Base-by-base conservation (phyloP, 1,139 yeast genomes). In the Hyphopichia fennica region DNA sequence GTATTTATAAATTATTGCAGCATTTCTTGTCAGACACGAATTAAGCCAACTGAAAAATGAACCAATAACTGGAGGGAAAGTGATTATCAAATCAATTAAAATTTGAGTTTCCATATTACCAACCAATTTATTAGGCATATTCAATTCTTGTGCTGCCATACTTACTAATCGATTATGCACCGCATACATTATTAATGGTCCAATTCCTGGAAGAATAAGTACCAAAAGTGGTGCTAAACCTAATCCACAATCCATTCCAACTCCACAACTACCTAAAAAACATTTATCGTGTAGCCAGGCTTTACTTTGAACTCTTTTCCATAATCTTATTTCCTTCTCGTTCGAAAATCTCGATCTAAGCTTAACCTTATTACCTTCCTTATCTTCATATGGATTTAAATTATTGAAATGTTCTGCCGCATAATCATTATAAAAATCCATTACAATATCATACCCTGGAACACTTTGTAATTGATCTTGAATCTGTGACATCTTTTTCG, bases 281-380 rank as follows among this genome's bases (percentile, higher is more conserved):
- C 95, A 87, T 51, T 79, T 76, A 58, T 91, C 98, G 56, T 90
- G 91, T 8, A 75, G 57, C 96, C 96, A 91, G 0, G 97, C 96
- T 49, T 78, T 74, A 39, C 66, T 72, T 54, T 84, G 91, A n/a
- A 90, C 71, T 34, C 62, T 65, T 55, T 82, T 85, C 95, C 95
- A 90, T 11, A 76, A 65, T 54, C 77, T 76, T 38, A 76, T 79
- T 51, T 89, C 95, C 31, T 73, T 69, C 41, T 77, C 76, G n/a
- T 84, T 72, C 27, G 82, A 53, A 34, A 48, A 73, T 22, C 75
- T 72, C 3, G 71, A 72, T 0, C 90, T 84, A 13, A 88, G 72
- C 50, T 76, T 75, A 27, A 87, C 71, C 45, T 81, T 75, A 34
- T 75, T 74, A 14, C 58, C 95, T 75, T 57, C 73, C 56, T 53